These are phyloP conservation scores for Penicillium sp. DNA, from an alignment of 2,329 filamentous ascomycete species.

Conservation along the genomic window DNA sequence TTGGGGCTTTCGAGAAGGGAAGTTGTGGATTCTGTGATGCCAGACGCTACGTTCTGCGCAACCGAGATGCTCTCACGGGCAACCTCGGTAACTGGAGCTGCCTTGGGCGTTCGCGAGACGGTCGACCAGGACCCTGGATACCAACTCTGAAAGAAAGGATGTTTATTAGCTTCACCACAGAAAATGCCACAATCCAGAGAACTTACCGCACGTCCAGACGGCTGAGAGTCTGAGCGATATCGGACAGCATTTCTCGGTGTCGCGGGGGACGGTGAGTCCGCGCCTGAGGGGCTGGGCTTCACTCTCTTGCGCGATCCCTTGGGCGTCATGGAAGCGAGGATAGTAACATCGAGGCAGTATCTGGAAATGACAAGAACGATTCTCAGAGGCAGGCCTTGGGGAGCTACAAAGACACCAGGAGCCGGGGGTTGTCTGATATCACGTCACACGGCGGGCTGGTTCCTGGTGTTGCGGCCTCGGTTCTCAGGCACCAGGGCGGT, in stretches of 20 bases:
- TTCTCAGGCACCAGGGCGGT: constrained; percentile 31
- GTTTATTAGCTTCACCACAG: constrained; percentile 13
- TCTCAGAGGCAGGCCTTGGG: background rate
- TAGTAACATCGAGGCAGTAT: constrained; percentile 35
- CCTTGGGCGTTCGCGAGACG: constrained; percentile 45
- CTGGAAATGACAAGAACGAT: background rate
- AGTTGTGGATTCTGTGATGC: constrained; percentile 38
- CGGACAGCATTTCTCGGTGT: constrained; percentile 29
- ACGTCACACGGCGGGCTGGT: constrained; percentile 37
- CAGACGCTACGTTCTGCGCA: constrained; percentile 42
- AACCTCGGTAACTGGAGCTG: constrained; percentile 54
- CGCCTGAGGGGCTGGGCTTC: constrained; percentile 44
- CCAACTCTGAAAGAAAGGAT: constrained; percentile 39
- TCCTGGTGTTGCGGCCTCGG: constrained; percentile 33
- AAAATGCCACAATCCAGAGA: background rate
- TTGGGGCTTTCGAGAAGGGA: constrained; percentile 31
- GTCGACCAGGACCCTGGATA: constrained; percentile 52
- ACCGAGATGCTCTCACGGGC: constrained; percentile 55
- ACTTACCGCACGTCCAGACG: constrained; percentile 37
- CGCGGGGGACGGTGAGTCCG: constrained; percentile 32
- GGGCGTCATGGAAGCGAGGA: constrained; percentile 39
- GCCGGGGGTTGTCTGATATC: constrained; percentile 31
- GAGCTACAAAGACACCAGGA: constrained; percentile 20
- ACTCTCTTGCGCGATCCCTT: constrained; percentile 50
- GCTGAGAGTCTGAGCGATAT: constrained; percentile 31